These are phyloP conservation scores for Taxillus chinensis DNA, from an alignment of 164 flowering plant genomes.

Conservation along the genomic window DNA sequence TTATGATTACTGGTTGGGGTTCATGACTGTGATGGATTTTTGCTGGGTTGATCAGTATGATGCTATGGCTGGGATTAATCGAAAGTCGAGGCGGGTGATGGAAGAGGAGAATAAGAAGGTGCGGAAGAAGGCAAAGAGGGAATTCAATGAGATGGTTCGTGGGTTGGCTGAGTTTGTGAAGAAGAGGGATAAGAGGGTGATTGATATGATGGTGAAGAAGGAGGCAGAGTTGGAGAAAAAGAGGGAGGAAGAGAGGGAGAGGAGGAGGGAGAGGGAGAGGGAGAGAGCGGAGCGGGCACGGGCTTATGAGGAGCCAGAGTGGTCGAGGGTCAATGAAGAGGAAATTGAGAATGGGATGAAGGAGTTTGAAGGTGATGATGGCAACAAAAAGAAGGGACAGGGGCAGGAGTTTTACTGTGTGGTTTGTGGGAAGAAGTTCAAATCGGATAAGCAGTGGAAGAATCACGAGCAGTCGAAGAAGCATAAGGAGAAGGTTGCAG, in stretches of 20 bases:
- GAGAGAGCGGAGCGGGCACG: conserved; percentile 57
- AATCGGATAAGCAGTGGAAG: conserved; percentile 96
- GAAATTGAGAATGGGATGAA: conserved; percentile 10
- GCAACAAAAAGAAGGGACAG: conserved; percentile 22
- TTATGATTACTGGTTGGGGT: conserved; percentile 77
- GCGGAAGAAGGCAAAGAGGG: conserved; percentile 82
- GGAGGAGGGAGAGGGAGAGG: conserved; percentile 53
- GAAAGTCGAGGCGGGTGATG: conserved; percentile 68
- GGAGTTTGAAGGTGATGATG: conserved; percentile 19
- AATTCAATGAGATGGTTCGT: conserved; percentile 81
- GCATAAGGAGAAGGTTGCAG: conserved; percentile 78
- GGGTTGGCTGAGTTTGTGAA: conserved; percentile 84
- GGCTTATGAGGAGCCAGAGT: conserved; percentile 70
- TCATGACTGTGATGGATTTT: conserved; percentile 73
- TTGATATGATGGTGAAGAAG: conserved; percentile 70
- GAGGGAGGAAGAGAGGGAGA: conserved; percentile 44
- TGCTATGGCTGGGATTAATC: conserved; percentile 41
- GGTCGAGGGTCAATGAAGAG: conserved; percentile 61
- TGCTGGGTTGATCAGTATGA: conserved; percentile 78
- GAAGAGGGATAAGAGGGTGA: conserved; percentile 94
- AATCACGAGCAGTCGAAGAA: conserved; percentile 98
- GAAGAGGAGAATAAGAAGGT: conserved; percentile 91
- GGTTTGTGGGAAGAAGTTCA: conserved; percentile 86
- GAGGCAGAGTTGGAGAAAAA: conserved; percentile 56
- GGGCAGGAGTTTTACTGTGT: conserved; percentile 68